Conservation (phyloP, 306 rosid genomes). For the Fragaria vesca region DNA sequence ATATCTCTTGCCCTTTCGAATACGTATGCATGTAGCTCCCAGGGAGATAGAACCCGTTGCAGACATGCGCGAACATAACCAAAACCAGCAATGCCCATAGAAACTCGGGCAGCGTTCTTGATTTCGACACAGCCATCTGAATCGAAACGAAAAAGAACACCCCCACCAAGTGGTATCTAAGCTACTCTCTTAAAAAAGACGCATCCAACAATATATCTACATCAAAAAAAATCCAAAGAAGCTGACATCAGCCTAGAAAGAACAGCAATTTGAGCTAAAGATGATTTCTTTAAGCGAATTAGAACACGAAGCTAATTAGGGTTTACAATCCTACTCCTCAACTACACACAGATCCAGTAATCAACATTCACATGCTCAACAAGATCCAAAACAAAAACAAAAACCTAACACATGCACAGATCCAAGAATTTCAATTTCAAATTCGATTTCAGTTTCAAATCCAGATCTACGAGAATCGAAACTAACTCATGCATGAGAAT, state of each 20-base stretch:
- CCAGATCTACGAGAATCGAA: not conserved
- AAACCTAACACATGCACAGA: not conserved
- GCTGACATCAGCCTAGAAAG: conserved; percentile 13
- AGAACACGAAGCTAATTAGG: not conserved
- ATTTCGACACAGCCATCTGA: conserved; percentile 45
- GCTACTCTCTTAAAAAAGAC: conserved; percentile 21
- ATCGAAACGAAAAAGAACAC: conserved; percentile 16
- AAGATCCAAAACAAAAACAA: not conserved
- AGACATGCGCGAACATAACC: conserved; percentile 30
- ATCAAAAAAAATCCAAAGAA: conserved; percentile 3
- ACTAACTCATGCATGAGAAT: not conserved
- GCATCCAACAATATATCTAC: conserved; percentile 51
- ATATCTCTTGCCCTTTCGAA: conserved; percentile 48
- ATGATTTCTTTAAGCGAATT: not conserved
- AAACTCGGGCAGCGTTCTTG: conserved; percentile 32
- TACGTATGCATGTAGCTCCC: conserved; percentile 93
- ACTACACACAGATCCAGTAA: conserved; percentile 16
- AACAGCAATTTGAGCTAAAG: not conserved
- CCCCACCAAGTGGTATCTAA: conserved; percentile 24
- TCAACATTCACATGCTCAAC: not conserved
- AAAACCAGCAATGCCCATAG: conserved; percentile 34
- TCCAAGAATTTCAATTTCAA: not conserved
- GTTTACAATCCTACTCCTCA: not conserved
- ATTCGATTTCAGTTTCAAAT: not conserved
- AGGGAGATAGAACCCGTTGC: conserved; percentile 79